Evolutionary conservation across 257 asterid species (phyloP).

Genomic region (Solanum ossicruentum): DNA sequence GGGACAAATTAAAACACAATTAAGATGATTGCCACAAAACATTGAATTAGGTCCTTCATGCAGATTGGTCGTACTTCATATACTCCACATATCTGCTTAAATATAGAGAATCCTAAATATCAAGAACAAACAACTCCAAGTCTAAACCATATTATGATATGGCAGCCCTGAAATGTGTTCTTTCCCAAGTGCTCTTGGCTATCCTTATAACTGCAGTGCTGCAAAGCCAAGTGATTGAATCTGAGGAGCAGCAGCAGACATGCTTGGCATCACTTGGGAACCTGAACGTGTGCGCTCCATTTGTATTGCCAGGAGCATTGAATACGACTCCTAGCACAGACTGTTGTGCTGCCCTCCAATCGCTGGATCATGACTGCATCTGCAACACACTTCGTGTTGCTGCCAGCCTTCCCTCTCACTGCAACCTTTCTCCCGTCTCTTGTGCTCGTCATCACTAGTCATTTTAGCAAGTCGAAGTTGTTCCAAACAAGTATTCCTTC

Average conservation of each 20-base stretch:
- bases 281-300: constrained; percentile 19
- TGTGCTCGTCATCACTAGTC: constrained; percentile 7
- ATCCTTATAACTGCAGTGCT: neutral
- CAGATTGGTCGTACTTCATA: neutral
- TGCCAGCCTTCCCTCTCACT: constrained; percentile 31
- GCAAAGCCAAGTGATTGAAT: neutral
- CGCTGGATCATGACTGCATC: constrained; percentile 17
- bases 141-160: neutral
- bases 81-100: neutral
- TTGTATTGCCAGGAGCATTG: constrained; percentile 2
- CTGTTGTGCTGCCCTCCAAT: constrained; percentile 14
- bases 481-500: neutral
- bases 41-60: neutral
- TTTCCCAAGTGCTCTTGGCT: neutral
- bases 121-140: neutral
- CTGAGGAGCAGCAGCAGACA: constrained; percentile 14
- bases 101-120: neutral
- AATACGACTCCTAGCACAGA: constrained; percentile 2
- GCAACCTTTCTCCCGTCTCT: constrained; percentile 38
- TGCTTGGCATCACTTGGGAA: constrained; percentile 18
- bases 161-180: neutral
- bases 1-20: neutral
- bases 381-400: constrained; percentile 37
- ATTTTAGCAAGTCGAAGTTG: neutral
- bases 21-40: neutral